Evolutionary conservation across 106 monocot species (phyloP), one percentile per base, ranked within the genome.

Genomic region (Dendrobium catenatum): DNA sequence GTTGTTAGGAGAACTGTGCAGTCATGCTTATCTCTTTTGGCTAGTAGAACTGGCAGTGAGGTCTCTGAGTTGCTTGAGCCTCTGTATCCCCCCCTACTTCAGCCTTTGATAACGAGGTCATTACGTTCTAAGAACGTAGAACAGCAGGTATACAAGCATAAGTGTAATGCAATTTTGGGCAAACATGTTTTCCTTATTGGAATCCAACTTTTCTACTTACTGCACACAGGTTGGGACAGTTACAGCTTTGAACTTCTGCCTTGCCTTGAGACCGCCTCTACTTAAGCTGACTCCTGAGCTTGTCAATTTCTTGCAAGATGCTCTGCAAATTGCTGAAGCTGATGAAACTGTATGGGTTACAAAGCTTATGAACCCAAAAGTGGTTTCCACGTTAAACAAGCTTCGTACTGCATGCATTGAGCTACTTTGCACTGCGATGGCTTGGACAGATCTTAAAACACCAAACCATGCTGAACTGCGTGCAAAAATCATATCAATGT

Each of bases 371-470:
- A 95, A 88, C 58, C 89, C 95, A 61, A 99, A 99, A 85, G 85
- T 99, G 66, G 86, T 93, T 72, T 78, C 91, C 40, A 95, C 99
- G 68, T 79, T 95, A 61, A 99, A 95, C 90, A 95, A 95, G 88
- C 95, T 99, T 77, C 88, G 99, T 20, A 99, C 99, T 42, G 99
- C 95, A 72, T 99, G 99, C 82, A 99, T 99, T 83, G 95, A 99
- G 81, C 75, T 99, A 51, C 99, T 99, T 80, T 99, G 99, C 80
- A 99, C 99, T 80, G 95, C 99, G 68, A 95, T 95, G 95, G 95
- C 95, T 33, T 99, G 95, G 93, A 88, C 87, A 41, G 99, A 99
- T 90, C 86, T 99, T 31, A 95, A 90, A 85, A 90, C 95, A 59
- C 88, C 85, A 75, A 86, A 84, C 85, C 87, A 95, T 78, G 76